phyloP scores from a whole-genome alignment of 805 yeast genomes.

The Hanseniaspora vineae region DNA sequence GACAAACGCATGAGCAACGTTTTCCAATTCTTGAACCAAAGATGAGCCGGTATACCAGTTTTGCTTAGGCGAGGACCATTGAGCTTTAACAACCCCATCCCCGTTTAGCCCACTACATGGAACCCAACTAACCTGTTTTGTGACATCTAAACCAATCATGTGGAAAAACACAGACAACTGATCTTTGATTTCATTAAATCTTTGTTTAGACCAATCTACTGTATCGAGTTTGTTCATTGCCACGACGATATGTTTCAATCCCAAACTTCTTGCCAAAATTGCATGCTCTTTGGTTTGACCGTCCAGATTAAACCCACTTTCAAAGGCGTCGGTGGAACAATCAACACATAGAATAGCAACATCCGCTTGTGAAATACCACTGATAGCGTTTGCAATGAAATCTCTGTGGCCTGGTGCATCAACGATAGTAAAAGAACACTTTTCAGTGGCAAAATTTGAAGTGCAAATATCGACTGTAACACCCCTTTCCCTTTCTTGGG shows the following conservation, averaged over 20 bases:
- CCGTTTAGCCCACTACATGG: conserved; percentile 95
- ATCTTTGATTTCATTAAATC: conserved; percentile 81
- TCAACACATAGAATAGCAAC: conserved; percentile 92
- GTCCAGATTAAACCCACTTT: conserved; percentile 95
- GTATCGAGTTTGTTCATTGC: conserved; percentile 98
- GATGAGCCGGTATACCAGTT: conserved; percentile 92
- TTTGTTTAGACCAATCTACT: conserved; percentile 81
- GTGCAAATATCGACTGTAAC: conserved; percentile 98
- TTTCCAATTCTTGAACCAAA: conserved; percentile 70
- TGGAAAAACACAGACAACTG: conserved; percentile 67
- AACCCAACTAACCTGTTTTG: conserved; percentile 71
- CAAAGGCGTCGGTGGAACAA: conserved; percentile 97
- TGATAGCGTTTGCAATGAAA: conserved; percentile 96
- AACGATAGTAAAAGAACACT: conserved; percentile 78
- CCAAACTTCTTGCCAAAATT: conserved; percentile 89
- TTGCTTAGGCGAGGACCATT: conserved; percentile 50
- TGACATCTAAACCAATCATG: conserved; percentile 65
- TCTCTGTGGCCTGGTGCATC: conserved; percentile 99
- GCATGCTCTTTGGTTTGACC: conserved; percentile 99
- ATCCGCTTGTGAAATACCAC: conserved; percentile 99
- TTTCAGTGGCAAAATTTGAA: conserved; percentile 89
- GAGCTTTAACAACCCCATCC: conserved; percentile 48
- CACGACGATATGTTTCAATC: conserved; percentile 79
- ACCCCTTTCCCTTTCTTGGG: conserved; percentile 97
- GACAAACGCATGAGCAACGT: conserved; percentile 12